A percentile compares a stretch with the other conserved stretches of the same genome.
Evolutionary conservation across 2,329 filamentous ascomycete species (phyloP).

Genomic region (Drechslerella dactyloides): DNA sequence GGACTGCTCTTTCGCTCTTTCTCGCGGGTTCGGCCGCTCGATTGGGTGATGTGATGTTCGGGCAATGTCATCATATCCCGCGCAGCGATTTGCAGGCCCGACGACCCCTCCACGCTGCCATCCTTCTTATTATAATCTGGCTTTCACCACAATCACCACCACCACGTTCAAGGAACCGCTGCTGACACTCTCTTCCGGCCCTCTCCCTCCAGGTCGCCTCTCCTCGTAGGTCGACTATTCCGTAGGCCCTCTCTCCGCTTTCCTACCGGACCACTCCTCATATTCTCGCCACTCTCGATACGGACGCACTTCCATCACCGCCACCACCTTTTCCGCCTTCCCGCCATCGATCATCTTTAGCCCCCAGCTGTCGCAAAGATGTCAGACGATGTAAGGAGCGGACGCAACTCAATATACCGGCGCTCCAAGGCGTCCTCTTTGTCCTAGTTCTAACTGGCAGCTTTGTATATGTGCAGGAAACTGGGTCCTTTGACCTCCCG

Average conservation of each 20-base stretch:
- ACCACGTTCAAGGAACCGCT: too few species aligned
- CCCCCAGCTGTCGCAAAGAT: slow-evolving; percentile 12
- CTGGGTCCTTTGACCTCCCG: slow-evolving; percentile 15
- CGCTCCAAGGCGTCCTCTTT: background rate
- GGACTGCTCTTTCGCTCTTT: background rate
- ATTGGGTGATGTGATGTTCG: slow-evolving; percentile 50
- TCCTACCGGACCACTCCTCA: too few species aligned
- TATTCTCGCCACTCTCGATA: background rate
- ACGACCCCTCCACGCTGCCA: slow-evolving; percentile 20
- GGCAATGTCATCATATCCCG: slow-evolving; percentile 42
- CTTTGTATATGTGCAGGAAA: background rate
- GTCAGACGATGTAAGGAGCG: slow-evolving; percentile 39
- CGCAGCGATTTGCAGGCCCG: slow-evolving; percentile 31
- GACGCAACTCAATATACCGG: too few species aligned
- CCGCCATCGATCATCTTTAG: too few species aligned
- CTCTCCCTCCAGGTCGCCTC: background rate
- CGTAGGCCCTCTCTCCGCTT: background rate
- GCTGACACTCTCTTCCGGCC: too few species aligned
- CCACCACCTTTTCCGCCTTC: too few species aligned
- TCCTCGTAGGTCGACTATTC: background rate
- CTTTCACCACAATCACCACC: background rate
- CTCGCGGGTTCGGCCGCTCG: slow-evolving; percentile 11
- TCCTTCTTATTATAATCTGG: background rate
- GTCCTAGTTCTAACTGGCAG: slow-evolving; percentile 7
- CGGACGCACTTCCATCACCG: background rate